phyloP scores from a whole-genome alignment of 305 asterid genomes.

The Ajuga reptans region DNA sequence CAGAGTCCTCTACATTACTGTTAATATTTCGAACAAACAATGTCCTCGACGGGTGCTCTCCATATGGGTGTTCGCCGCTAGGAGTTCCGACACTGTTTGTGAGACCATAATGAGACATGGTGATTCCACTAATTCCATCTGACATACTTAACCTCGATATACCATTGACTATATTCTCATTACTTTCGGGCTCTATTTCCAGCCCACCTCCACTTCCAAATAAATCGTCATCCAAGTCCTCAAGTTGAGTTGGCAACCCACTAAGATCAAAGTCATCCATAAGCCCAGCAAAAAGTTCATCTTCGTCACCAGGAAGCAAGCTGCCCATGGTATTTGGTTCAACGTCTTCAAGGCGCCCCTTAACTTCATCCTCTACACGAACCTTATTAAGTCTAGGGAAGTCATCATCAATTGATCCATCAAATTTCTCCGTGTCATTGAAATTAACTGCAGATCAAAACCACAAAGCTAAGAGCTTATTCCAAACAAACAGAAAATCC shows the following conservation, averaged over 20 bases:
- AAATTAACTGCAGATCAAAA: slow-evolving; percentile 48
- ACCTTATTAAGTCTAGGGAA: slow-evolving; percentile 37
- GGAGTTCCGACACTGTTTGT: slow-evolving; percentile 52
- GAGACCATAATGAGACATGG: slow-evolving; percentile 37
- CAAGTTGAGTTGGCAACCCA: slow-evolving; percentile 77
- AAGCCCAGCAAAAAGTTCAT: slow-evolving; percentile 81
- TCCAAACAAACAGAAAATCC: background rate
- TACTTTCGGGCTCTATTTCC: slow-evolving; percentile 62
- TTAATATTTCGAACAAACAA: slow-evolving; percentile 85
- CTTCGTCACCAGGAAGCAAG: slow-evolving; percentile 88
- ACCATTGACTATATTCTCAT: slow-evolving; percentile 47
- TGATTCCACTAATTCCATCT: slow-evolving; percentile 51
- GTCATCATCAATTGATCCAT: slow-evolving; percentile 43
- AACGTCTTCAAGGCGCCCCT: slow-evolving; percentile 47
- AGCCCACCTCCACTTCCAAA: slow-evolving; percentile 94
- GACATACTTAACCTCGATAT: slow-evolving; percentile 42
- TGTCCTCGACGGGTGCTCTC: slow-evolving; percentile 97
- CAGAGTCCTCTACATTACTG: slow-evolving; percentile 91
- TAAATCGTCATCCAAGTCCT: slow-evolving; percentile 88
- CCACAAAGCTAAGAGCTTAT: slow-evolving; percentile 17
- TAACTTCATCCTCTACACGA: slow-evolving; percentile 33
- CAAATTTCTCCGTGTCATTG: slow-evolving; percentile 32
- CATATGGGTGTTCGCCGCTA: slow-evolving; percentile 81
- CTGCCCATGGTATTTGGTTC: slow-evolving; percentile 36
- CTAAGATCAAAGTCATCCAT: slow-evolving; percentile 83